Evolutionary conservation across 2,329 filamentous ascomycete genomes (phyloP).

Genomic region (Penicillium polonicum): DNA sequence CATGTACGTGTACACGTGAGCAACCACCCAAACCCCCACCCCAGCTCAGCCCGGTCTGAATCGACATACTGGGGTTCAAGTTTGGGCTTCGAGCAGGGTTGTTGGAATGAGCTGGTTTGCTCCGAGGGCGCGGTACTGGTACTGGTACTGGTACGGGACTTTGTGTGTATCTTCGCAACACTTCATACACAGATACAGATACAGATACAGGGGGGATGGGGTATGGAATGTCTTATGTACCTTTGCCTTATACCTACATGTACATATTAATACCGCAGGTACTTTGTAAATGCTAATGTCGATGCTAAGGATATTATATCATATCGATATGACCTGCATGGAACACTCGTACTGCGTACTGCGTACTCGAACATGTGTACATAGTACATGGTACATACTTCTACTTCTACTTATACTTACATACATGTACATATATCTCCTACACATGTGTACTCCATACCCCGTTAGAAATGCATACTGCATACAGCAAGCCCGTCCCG

Average conservation of each 20-base stretch:
- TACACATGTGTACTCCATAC: not conserved
- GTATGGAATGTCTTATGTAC: not conserved
- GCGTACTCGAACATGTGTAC: not conserved
- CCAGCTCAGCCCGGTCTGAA: not conserved
- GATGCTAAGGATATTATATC: not conserved
- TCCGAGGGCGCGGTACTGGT: not conserved
- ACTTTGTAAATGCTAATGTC: not conserved
- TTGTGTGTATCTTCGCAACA: too few relatives aligned
- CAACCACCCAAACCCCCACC: not conserved
- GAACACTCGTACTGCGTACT: not conserved
- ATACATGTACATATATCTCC: not conserved
- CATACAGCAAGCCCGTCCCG: not conserved
- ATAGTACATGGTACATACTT: not conserved
- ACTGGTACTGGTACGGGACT: not conserved
- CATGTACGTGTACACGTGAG: slow-evolving; percentile 2
- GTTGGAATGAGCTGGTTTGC: not conserved
- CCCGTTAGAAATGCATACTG: not conserved
- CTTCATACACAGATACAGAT: too few relatives aligned
- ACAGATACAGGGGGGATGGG: too few relatives aligned
- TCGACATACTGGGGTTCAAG: not conserved
- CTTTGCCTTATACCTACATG: not conserved
- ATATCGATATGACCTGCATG: not conserved
- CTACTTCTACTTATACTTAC: not conserved
- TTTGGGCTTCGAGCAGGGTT: not conserved
- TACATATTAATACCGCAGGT: not conserved